These are phyloP conservation scores for Fusarium pseudograminearum DNA, from an alignment of 2,329 filamentous ascomycete genomes.

Conservation along the genomic window DNA sequence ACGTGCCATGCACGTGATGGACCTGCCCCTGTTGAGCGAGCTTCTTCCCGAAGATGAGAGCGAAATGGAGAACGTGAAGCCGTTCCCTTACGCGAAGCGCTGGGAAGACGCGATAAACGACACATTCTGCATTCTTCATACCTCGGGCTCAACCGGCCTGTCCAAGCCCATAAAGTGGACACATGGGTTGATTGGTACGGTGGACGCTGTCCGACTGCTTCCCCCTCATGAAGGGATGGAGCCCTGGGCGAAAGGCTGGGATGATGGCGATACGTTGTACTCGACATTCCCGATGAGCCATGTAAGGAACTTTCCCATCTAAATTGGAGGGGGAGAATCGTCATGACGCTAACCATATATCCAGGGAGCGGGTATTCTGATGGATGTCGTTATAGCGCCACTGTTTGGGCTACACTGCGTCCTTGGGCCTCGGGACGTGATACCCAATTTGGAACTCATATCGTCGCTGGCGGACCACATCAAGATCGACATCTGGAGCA, in stretches of 20 bases:
- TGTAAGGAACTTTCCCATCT: neutral
- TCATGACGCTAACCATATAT: too few relatives aligned
- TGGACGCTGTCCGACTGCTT: conserved; percentile 54
- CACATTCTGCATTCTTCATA: conserved; percentile 55
- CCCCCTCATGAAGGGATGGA: conserved; percentile 50
- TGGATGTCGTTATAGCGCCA: conserved; percentile 55
- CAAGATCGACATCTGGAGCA: conserved; percentile 55
- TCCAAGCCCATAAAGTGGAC: conserved; percentile 56
- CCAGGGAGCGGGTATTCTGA: conserved; percentile 56
- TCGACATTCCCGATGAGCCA: conserved; percentile 41
- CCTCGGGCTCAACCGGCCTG: conserved; percentile 57
- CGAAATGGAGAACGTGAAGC: neutral
- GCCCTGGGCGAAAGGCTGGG: conserved; percentile 46
- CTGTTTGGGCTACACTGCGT: conserved; percentile 53
- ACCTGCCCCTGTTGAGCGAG: conserved; percentile 47
- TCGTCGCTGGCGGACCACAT: conserved; percentile 50
- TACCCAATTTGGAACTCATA: conserved; percentile 54
- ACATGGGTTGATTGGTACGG: conserved; percentile 49
- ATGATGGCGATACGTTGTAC: conserved; percentile 47
- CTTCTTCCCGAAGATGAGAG: conserved; percentile 42
- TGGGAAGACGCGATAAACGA: conserved; percentile 52
- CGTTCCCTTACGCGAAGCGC: conserved; percentile 49
- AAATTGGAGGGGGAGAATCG: too few relatives aligned
- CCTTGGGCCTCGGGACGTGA: conserved; percentile 51
- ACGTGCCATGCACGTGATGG: conserved; percentile 46